Base-by-base conservation (phyloP, 1,284 basidiomycete species). In the Agaricales sp. region DNA sequence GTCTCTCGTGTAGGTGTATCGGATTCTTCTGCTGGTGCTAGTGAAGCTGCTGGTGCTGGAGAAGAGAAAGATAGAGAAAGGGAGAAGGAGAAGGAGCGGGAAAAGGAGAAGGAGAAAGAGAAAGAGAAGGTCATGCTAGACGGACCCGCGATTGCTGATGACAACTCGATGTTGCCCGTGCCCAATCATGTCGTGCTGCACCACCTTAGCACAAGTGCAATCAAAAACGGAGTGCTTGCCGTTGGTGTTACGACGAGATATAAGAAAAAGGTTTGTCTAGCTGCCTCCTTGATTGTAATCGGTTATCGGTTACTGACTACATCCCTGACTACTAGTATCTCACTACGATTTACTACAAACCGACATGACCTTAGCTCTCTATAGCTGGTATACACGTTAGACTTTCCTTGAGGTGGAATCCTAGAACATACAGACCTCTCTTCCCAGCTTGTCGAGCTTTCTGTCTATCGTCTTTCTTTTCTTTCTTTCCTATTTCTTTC, bases 111-210 rank as follows among this genome's bases (percentile, higher is more conserved):
- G 61, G 54, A 23, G 60, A 64, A 18, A 52, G 60, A 4, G 61
- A 62, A 48, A 61, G 53, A 43, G 63, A 62, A 21, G 51, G 63
- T 35, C 57, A 63, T 50, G 56, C 61, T 30, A 63, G 67, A 47
- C 56, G 67, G 64, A 2, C 61, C 62, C 0, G 67, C 74, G 22
- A 58, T 82, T 43, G 80, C 91, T 23, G 92, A 99, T 65, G 95
- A 99, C 63, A 90, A 84, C 57, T 88, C 86, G 43, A 92, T 99
- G 51, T 67, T 99, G 54, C 90, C 95, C 4, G 92, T 96, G 16
- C 93, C 93, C 18, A 91, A 86, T 49, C 95, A 98, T 67, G 92
- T 92, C 26, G 92, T 98, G 38, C 73, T 99, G 55, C 92, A 97
- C 57, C 96, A 99, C 65, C 68, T 99, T 52, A 92, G 92, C 53